Evolutionary conservation across 208 protist species (phyloP).

Genomic region (Trypanosomatidae sp.): DNA sequence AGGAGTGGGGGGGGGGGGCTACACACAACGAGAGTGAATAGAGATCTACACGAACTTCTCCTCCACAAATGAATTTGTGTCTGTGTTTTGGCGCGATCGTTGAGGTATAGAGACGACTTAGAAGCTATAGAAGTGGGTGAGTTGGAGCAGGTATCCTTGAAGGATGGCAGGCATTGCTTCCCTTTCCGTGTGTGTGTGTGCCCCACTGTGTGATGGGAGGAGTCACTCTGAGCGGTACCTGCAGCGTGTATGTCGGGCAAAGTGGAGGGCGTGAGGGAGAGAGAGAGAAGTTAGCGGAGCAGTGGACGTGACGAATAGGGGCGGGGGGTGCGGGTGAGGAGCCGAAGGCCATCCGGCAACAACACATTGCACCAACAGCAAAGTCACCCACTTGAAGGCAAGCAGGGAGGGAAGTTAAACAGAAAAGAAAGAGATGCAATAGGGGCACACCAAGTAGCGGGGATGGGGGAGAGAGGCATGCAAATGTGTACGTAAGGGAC

Average conservation of each 20-base stretch:
- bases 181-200: neutral
- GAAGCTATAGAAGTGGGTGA: neutral
- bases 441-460: neutral
- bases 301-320: neutral
- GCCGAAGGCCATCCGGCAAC: neutral
- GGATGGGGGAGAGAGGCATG: no score
- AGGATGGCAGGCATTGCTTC: neutral
- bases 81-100: neutral
- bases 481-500: no score
- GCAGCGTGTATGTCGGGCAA: neutral
- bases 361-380: neutral
- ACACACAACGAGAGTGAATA: neutral
- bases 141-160: neutral
- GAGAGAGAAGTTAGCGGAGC: neutral
- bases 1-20: neutral
- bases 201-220: neutral
- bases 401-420: neutral
- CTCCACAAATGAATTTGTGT: neutral
- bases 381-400: neutral
- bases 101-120: neutral
- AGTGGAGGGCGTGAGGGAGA: neutral
- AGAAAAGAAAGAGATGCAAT: conserved; percentile 2
- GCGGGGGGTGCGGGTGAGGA: neutral
- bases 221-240: neutral
- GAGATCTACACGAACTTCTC: no score